Conservation (phyloP, 148 eudicot genomes). For the Rheum nobile region DNA sequence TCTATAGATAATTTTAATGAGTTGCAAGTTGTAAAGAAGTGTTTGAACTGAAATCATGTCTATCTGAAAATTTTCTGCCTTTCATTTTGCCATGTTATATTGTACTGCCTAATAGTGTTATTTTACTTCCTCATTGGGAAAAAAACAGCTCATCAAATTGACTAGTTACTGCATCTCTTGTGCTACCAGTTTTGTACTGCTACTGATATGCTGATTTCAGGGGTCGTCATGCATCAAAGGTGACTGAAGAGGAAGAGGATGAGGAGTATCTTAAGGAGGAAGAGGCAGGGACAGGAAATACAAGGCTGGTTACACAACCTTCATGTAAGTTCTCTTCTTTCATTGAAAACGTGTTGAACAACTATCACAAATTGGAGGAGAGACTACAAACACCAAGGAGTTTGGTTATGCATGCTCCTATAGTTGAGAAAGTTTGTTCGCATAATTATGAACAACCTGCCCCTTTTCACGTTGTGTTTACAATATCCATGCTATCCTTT, state of each 20-base stretch:
- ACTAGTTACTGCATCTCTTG: background rate
- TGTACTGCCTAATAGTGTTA: background rate
- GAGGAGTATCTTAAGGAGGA: slow-evolving; percentile 92
- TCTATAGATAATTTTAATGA: background rate
- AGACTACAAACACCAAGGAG: background rate
- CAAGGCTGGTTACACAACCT: slow-evolving; percentile 81
- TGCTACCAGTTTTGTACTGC: background rate
- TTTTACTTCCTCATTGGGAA: background rate
- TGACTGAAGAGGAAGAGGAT: slow-evolving; percentile 98
- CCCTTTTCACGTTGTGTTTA: background rate
- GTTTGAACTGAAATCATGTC: background rate
- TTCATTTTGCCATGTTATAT: background rate
- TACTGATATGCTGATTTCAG: slow-evolving; percentile 20
- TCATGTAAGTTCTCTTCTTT: slow-evolving; percentile 45
- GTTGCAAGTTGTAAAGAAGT: background rate
- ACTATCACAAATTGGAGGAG: background rate
- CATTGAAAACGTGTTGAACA: background rate
- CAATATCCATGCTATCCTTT: background rate
- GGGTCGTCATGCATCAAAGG: slow-evolving; percentile 97
- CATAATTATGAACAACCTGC: background rate
- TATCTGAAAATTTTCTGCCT: background rate
- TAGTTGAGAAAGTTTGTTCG: background rate
- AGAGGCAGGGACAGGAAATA: slow-evolving; percentile 82
- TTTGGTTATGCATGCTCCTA: background rate
- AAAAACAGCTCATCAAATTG: background rate